A percentile compares a stretch with the other conserved stretches of the same genome.
Conservation (phyloP, 1,139 yeast species). For the Suhomyces atakaporum region DNA sequence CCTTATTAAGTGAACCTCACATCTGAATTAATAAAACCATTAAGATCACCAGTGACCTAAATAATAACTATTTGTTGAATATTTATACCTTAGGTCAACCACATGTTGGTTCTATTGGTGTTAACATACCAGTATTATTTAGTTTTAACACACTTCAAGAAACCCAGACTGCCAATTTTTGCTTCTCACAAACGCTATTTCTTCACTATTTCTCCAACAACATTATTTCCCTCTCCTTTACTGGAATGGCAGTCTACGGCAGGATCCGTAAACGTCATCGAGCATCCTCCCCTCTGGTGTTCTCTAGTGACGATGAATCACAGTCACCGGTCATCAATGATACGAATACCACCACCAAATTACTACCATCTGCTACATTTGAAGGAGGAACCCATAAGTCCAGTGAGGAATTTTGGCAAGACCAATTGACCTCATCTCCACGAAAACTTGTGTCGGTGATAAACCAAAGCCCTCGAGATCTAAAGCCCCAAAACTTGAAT, state of each 20-base stretch:
- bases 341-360: slow-evolving; percentile 2
- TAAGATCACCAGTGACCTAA: too few relatives aligned
- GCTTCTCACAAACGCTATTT: too few relatives aligned
- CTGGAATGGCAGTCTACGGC: slow-evolving; percentile 13
- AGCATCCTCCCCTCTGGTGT: slow-evolving; percentile 5
- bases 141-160: too few relatives aligned
- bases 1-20: too few relatives aligned
- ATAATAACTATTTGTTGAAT: too few relatives aligned
- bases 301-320: slow-evolving; percentile 14
- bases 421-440: slow-evolving; percentile 23
- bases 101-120: too few relatives aligned
- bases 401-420: slow-evolving; percentile 2
- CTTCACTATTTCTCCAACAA: neutral
- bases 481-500: neutral
- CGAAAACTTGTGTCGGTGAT: slow-evolving; percentile 14
- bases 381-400: slow-evolving; percentile 2
- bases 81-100: too few relatives aligned
- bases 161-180: too few relatives aligned
- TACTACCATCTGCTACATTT: slow-evolving; percentile 9
- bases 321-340: slow-evolving; percentile 6
- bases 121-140: too few relatives aligned
- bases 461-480: neutral
- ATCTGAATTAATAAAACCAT: too few relatives aligned
- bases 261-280: slow-evolving; percentile 7
- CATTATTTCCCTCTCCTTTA: too few relatives aligned